Conservation (phyloP, 2,329 filamentous ascomycete species). For the Fusarium buxicola region DNA sequence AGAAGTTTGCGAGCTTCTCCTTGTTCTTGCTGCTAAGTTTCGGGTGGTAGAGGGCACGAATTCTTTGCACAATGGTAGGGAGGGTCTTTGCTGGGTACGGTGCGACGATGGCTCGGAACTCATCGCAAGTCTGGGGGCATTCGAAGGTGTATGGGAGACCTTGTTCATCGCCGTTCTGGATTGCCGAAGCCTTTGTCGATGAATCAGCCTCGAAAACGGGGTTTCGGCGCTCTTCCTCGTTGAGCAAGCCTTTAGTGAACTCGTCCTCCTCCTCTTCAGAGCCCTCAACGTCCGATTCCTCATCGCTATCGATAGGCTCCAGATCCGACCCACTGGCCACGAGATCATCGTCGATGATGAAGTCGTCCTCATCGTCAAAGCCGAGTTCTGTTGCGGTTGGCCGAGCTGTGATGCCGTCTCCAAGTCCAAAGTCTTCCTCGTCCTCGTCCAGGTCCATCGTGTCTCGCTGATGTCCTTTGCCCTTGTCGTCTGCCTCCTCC, state of each 20-base stretch:
- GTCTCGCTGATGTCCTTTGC: slow-evolving; percentile 52
- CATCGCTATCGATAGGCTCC: slow-evolving; percentile 67
- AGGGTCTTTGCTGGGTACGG: slow-evolving; percentile 72
- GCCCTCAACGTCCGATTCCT: slow-evolving; percentile 63
- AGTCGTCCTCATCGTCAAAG: slow-evolving; percentile 95
- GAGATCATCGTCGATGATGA: slow-evolving; percentile 88
- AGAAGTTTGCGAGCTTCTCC: slow-evolving; percentile 77
- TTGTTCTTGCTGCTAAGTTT: slow-evolving; percentile 89
- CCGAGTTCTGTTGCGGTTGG: slow-evolving; percentile 72
- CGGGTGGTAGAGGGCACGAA: slow-evolving; percentile 91
- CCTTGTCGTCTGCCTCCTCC: slow-evolving; percentile 57
- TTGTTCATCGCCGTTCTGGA: slow-evolving; percentile 59
- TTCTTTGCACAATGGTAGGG: slow-evolving; percentile 85
- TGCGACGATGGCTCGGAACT: slow-evolving; percentile 76
- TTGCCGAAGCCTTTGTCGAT: slow-evolving; percentile 51
- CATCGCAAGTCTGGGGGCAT: slow-evolving; percentile 82
- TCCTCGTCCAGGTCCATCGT: slow-evolving; percentile 55
- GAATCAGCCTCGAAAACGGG: slow-evolving; percentile 63
- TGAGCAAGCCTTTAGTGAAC: slow-evolving; percentile 76
- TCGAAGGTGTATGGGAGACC: slow-evolving; percentile 85
- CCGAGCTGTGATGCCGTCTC: slow-evolving; percentile 67
- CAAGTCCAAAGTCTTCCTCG: slow-evolving; percentile 70
- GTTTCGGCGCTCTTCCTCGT: slow-evolving; percentile 66
- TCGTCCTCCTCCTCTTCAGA: slow-evolving; percentile 62
- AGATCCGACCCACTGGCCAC: slow-evolving; percentile 82